Conservation (phyloP, 164 flowering plant species). For the Paratinospora sagittata region DNA sequence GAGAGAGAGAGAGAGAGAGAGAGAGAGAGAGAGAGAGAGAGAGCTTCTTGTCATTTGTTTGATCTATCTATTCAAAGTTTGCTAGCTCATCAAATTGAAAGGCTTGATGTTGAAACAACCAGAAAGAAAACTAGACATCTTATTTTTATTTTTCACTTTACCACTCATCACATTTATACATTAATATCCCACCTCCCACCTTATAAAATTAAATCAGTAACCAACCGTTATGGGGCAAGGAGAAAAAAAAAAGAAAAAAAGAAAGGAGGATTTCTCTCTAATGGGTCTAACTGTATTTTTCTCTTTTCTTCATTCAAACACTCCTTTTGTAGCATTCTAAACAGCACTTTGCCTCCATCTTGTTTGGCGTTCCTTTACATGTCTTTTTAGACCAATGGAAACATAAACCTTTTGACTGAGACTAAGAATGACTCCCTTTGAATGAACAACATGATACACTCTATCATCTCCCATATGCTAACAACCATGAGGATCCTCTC, state of each 20-base stretch:
- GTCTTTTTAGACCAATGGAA: constrained; percentile 73
- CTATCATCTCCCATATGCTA: neutral
- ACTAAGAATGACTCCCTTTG: constrained; percentile 16
- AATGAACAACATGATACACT: neutral
- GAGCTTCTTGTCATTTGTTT: no score
- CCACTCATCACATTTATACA: no score
- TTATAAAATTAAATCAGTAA: no score
- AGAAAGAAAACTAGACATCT: no score
- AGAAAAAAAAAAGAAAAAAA: no score
- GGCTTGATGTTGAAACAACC: no score
- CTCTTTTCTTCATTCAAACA: constrained; percentile 46
- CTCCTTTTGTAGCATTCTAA: constrained; percentile 53
- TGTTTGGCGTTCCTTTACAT: constrained; percentile 33
- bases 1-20: no score
- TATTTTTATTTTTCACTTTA: no score
- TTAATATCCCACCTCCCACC: no score
- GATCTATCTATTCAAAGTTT: no score
- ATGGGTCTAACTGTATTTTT: constrained; percentile 14
- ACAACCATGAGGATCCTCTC: constrained; percentile 2
- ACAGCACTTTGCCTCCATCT: constrained; percentile 29
- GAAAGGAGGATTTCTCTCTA: constrained; percentile 16
- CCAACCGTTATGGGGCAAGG: constrained; percentile 23
- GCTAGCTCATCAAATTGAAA: no score
- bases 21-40: constrained; percentile 10
- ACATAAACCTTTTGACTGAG: constrained; percentile 67